Conservation (phyloP, 2,329 filamentous ascomycete genomes). For the Arthrobotrys entomopaga region DNA sequence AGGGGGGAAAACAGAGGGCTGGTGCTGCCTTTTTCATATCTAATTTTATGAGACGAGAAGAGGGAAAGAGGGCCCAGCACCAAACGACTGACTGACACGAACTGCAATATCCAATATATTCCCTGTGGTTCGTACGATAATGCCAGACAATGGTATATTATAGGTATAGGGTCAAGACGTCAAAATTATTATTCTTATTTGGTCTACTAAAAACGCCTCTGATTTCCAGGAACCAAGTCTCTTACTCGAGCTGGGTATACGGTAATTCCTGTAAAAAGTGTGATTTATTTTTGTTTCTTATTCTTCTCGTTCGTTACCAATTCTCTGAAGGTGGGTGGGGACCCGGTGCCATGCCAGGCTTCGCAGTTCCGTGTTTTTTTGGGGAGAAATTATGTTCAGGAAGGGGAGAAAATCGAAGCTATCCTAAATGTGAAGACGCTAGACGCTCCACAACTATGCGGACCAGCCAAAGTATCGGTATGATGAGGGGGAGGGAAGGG, state of each 20-base stretch:
- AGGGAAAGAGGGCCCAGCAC: conserved; percentile 21
- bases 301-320: conserved; percentile 51
- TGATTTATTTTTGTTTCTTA: conserved; percentile 55
- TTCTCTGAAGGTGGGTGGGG: conserved; percentile 47
- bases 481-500: conserved; percentile 36
- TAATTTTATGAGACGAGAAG: conserved; percentile 52
- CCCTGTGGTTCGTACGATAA: conserved; percentile 53
- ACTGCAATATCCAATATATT: conserved; percentile 46
- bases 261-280: conserved; percentile 46
- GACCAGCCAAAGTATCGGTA: conserved; percentile 55
- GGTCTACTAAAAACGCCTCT: conserved; percentile 39
- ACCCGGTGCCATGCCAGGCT: conserved; percentile 40
- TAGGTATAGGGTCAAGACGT: conserved; percentile 53
- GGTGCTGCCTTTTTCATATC: conserved; percentile 44
- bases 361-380: conserved; percentile 50
- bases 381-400: conserved; percentile 53
- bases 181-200: conserved; percentile 49
- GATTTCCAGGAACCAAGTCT: conserved; percentile 53
- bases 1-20: conserved; percentile 40
- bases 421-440: conserved; percentile 54
- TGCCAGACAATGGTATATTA: conserved; percentile 37
- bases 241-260: conserved; percentile 41
- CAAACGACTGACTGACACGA: conserved; percentile 40
- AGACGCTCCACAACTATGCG: conserved; percentile 54
- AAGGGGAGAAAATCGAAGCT: conserved; percentile 55